These are phyloP conservation scores for Copromyces sp. DNA, from an alignment of 495 filamentous ascomycete genomes.

Conservation along the genomic window DNA sequence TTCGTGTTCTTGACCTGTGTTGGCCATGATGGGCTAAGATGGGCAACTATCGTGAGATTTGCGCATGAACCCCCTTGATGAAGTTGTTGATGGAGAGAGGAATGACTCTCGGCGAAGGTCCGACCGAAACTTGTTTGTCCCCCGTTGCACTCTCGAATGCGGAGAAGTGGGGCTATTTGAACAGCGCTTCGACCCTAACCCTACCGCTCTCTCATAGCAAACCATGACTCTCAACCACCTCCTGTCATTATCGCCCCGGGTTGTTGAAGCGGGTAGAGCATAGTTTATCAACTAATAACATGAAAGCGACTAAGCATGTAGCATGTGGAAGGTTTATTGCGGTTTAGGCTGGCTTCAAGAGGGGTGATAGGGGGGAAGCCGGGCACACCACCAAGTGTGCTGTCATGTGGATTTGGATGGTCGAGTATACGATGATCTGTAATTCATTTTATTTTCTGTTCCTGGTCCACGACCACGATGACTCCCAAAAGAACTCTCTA, in stretches of 20 bases:
- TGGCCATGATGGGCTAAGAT: background rate
- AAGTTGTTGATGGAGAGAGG: background rate
- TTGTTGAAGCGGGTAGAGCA: background rate
- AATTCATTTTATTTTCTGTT: background rate
- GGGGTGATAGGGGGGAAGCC: too few relatives aligned
- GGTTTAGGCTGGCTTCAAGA: background rate
- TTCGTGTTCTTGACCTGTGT: slow-evolving; percentile 1
- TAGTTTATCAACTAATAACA: background rate
- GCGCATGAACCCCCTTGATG: background rate
- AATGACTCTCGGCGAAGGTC: background rate
- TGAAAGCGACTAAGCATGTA: background rate
- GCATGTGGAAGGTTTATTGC: background rate
- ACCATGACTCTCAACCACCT: background rate
- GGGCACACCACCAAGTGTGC: background rate
- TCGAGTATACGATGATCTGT: background rate
- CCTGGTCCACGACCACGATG: background rate
- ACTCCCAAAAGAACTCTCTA: background rate
- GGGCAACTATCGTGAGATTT: too few relatives aligned
- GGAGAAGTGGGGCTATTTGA: background rate
- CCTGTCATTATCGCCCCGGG: background rate
- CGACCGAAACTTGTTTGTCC: background rate
- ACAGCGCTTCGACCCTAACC: background rate
- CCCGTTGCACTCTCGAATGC: background rate
- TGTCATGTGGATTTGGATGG: too few relatives aligned
- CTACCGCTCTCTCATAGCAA: background rate